Evolutionary conservation across 1,284 basidiomycete genomes (phyloP), one percentile per base, ranked within the genome.

Genomic region (Filobasidium uniguttulatum): DNA sequence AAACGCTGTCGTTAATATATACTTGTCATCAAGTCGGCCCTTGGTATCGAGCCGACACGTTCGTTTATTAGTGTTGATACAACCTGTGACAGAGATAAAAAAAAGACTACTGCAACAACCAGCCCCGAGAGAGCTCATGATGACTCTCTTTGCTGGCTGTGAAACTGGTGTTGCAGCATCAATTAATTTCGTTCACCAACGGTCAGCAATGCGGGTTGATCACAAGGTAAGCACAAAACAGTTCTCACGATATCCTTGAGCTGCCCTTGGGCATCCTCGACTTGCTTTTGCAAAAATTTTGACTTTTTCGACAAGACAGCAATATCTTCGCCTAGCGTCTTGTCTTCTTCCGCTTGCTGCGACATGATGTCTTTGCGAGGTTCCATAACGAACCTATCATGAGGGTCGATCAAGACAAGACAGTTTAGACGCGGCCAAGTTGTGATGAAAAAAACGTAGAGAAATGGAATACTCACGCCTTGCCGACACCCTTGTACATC

Each of bases 271-370:
- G 88, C 85, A 61, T 90, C 86, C 54, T 83, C 84, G 64, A 84
- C 85, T 63, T 89, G 85, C 62, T 89, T 90, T 67, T 91, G 87
- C 5, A 90, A 74, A 65, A 83, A 90, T 68, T 90, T 91, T 19
- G 80, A 74, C 63, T 70, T 70, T 71, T 91, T 91, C 44, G 76
- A 78, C 33, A 91, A 66, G 62, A 70, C 84, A 40, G 72, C 74
- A 34, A 91, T 79, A 59, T 91, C 88, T 46, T 90, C 86, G 0
- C 78, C 71, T 22, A 93, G 65, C 50, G 83, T 79, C 62, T 84
- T 87, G 67, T 89, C 84, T 60, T 86, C 80, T 1, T 62, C 60
- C 60, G 79, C 80, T 52, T 90, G 68, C 48, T 82, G 79, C 37
- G 74, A 73, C 65, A 86, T 81, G 79, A 93, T 83, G n/a, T 71